A percentile compares a stretch with the other conserved stretches of the same genome.
These are phyloP conservation scores for Rossbeevera mucosa DNA, from an alignment of 768 basidiomycete genomes.

Conservation along the genomic window DNA sequence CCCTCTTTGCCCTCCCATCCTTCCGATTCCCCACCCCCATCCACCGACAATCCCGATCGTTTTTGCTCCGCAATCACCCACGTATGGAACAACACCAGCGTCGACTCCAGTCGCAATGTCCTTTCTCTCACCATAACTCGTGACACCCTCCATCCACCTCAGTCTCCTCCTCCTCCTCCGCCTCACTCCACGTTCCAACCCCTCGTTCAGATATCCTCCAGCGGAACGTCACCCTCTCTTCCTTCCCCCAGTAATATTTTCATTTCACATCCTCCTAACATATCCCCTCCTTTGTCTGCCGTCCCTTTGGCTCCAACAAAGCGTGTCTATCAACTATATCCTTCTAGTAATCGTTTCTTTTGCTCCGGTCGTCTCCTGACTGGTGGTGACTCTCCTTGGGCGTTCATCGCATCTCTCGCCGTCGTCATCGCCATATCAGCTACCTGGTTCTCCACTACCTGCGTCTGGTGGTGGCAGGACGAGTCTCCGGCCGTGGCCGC, in stretches of 20 bases:
- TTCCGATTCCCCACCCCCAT: neutral
- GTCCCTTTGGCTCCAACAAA: conserved; percentile 32
- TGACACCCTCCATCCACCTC: conserved; percentile 1
- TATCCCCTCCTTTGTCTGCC: conserved; percentile 32
- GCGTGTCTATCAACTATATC: conserved; percentile 60
- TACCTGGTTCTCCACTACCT: conserved; percentile 80
- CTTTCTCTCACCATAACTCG: conserved; percentile 3
- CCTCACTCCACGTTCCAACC: conserved; percentile 19
- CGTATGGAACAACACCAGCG: conserved; percentile 48
- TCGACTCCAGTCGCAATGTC: conserved; percentile 43
- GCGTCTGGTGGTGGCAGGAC: conserved; percentile 45
- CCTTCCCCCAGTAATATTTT: conserved; percentile 29
- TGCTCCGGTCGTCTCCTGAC: conserved; percentile 68
- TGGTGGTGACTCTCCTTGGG: conserved; percentile 82
- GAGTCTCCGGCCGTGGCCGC: conserved; percentile 66
- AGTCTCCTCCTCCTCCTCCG: conserved; percentile 3
- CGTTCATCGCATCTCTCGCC: conserved; percentile 63
- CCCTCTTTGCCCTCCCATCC: neutral
- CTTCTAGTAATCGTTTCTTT: conserved; percentile 75
- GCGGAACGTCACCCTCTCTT: conserved; percentile 18
- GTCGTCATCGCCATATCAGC: conserved; percentile 66
- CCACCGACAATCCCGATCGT: neutral
- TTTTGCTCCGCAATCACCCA: conserved; percentile 48
- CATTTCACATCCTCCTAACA: conserved; percentile 28
- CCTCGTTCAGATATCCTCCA: conserved; percentile 25